phyloP scores from a whole-genome alignment of 148 eudicot species.

The Camellia lanceoleosa region DNA sequence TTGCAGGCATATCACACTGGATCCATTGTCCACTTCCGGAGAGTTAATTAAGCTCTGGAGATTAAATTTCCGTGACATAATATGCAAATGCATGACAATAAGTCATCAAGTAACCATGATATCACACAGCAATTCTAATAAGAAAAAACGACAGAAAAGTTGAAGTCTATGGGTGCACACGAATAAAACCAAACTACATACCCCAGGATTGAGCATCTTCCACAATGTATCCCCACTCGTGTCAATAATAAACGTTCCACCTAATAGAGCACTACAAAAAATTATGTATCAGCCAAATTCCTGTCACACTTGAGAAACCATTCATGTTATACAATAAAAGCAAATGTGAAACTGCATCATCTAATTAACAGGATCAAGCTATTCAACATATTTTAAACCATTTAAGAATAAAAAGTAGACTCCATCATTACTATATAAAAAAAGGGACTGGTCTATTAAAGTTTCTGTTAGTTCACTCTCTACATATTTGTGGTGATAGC shows the following conservation, averaged over 20 bases:
- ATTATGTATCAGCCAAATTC: constrained; percentile 8
- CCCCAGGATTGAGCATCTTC: constrained; percentile 58
- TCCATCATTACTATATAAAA: background rate
- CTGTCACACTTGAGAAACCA: background rate
- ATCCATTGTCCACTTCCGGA: background rate
- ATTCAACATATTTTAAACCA: background rate
- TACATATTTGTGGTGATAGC: too few relatives aligned
- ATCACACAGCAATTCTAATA: background rate
- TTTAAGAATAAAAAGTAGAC: background rate
- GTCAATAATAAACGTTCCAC: constrained; percentile 38
- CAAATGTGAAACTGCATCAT: background rate
- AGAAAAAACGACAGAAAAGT: too few relatives aligned
- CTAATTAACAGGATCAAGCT: background rate
- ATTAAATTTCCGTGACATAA: background rate
- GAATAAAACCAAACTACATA: constrained; percentile 25
- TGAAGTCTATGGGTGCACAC: background rate
- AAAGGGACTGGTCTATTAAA: background rate
- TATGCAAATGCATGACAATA: background rate
- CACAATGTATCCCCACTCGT: constrained; percentile 44
- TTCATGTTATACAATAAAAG: background rate
- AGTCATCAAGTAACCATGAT: background rate
- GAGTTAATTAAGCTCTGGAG: too few relatives aligned
- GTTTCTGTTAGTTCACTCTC: too few relatives aligned
- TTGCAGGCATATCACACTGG: constrained; percentile 3
- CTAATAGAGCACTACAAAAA: constrained; percentile 40